Evolutionary conservation across 2,329 filamentous ascomycete genomes (phyloP), one percentile per base, ranked within the genome.

Genomic region (Aureobasidium pullulans): DNA sequence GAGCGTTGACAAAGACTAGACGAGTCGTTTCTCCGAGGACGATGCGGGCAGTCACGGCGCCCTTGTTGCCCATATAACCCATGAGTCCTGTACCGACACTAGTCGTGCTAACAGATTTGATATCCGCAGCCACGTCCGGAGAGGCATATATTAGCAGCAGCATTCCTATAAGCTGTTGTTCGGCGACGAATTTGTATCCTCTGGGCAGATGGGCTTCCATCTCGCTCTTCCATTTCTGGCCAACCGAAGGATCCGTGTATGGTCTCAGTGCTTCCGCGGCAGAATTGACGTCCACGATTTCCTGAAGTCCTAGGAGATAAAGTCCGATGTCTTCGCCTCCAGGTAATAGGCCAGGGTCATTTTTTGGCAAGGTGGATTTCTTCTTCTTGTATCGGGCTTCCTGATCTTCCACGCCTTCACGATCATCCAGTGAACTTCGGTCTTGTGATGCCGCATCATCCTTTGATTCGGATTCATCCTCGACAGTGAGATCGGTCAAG

Each of bases 41-140:
- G 4, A 99, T 77, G 19, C 93, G 83, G 4, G 88, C 88, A 3
- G 87, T 84, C 0, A 96, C 87, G 4, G 89, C 93, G 1, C 94
- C 94, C 71, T 99, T 99, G 72, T 99, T 99, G 9, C 94, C 94
- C 77, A 96, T 87, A 69, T 96, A 96, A 0, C 93, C 93, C 73
- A 95, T 83, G 44, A 97, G 73, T 0, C 94, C 94, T 0, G 94
- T 99, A 0, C 92, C 93, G 7, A 97, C 87, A 60, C 84, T 87
- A 4, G 85, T 85, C 1, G 87, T 91, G 72, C 89, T 95, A 65
- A 96, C 84, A 50, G 89, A 89, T 62, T 85, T 89, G 66, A 97
- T 83, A 2, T 86, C 88, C 0, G 85, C 80, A 1, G 84, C 83
- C 42, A 97, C 79, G 8, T 85, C 81, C 0, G 91, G 86, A 0